Percentiles rank a stretch among this genome's conserved stretches.
phyloP scores from a whole-genome alignment of 305 asterid genomes.

The Plantago coronopus region DNA sequence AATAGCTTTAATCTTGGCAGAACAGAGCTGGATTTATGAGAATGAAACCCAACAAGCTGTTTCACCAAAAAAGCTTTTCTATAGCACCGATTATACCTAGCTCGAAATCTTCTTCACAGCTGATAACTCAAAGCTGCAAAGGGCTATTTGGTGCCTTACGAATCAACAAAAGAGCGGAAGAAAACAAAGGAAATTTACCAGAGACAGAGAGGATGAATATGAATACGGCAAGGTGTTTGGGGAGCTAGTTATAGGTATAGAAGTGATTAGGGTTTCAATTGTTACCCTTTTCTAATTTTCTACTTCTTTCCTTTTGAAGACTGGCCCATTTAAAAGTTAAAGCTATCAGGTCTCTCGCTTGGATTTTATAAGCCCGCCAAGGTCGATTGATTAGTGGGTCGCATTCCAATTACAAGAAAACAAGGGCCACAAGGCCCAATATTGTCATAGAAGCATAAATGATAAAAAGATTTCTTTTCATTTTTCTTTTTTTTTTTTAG shows the following conservation, averaged over 20 bases:
- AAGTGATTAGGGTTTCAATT: no score
- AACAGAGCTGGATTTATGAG: slow-evolving; percentile 23
- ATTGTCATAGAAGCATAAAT: no score
- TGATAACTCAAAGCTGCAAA: slow-evolving; percentile 34
- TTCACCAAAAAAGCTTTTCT: slow-evolving; percentile 22
- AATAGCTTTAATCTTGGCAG: slow-evolving; percentile 20
- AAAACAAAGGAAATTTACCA: neutral
- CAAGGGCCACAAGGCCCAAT: no score
- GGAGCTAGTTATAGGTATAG: neutral
- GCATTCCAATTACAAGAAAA: no score
- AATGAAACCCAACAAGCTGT: slow-evolving; percentile 15
- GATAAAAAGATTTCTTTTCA: no score
- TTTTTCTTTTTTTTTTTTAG: no score
- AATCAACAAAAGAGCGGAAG: neutral
- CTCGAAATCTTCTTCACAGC: slow-evolving; percentile 48
- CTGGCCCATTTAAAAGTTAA: no score
- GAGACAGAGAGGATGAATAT: neutral
- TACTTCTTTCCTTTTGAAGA: no score
- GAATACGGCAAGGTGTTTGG: neutral
- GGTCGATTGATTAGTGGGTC: no score
- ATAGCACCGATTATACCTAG: slow-evolving; percentile 41
- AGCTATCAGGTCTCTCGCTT: no score
- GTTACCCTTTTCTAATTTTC: no score
- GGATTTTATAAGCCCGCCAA: no score
- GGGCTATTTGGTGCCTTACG: slow-evolving; percentile 45